Evolutionary conservation across 345 rosid genomes (phyloP).

Genomic region (Garcia nutans): DNA sequence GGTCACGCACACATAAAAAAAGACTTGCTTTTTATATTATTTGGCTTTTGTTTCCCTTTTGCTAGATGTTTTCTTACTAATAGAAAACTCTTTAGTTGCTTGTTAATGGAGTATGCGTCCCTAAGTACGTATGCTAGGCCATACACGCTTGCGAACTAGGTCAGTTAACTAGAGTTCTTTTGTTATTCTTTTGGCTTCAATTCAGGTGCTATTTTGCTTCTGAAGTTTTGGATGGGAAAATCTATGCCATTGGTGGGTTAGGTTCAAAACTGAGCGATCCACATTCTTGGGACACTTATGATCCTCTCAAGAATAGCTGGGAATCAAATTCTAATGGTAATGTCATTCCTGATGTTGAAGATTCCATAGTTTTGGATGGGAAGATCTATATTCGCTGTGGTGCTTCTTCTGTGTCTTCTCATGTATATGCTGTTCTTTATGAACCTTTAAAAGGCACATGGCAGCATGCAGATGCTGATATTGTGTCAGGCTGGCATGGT

Average conservation of each 20-base stretch:
- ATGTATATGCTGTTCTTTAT: constrained; percentile 42
- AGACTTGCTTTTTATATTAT: neutral
- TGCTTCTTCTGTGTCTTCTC: constrained; percentile 33
- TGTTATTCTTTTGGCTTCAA: neutral
- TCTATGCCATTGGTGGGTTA: constrained; percentile 70
- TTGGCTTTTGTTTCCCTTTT: neutral
- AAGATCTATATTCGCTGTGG: constrained; percentile 56
- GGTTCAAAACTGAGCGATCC: constrained; percentile 45
- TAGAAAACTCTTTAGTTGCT: neutral
- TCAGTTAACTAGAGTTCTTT: neutral
- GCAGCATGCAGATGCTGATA: constrained; percentile 58
- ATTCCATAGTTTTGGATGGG: constrained; percentile 65
- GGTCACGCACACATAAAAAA: neutral
- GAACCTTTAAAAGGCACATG: constrained; percentile 51
- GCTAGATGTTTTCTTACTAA: neutral
- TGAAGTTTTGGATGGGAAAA: constrained; percentile 56
- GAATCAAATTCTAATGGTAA: constrained; percentile 37
- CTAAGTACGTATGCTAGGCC: neutral
- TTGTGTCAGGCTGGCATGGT: constrained; percentile 78
- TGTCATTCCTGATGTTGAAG: constrained; percentile 53
- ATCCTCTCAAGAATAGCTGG: constrained; percentile 49
- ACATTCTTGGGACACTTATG: constrained; percentile 66
- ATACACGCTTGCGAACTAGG: neutral
- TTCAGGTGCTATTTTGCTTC: constrained; percentile 81
- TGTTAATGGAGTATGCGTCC: neutral